Base-by-base conservation (phyloP, 139 green algal species). In the Medakamo hakoo region DNA sequence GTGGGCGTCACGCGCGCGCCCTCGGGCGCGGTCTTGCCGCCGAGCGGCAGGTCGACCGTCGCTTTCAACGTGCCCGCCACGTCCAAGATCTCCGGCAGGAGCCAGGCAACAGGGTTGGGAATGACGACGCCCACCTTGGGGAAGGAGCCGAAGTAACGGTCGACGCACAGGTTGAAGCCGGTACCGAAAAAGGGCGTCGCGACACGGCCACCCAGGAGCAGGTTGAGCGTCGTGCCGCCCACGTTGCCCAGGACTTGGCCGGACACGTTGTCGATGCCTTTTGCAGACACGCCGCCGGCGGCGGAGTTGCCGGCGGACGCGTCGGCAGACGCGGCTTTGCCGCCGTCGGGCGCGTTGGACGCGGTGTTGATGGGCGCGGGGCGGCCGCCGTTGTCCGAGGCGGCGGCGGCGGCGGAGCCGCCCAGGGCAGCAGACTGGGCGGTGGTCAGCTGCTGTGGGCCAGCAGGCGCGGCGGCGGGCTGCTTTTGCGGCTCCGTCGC, bases 141-240 rank as follows among this genome's bases (percentile, higher is more conserved):
- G 59, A 64, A 64, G 29, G 29, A 56, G 29, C 59, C 59, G 55
- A 64, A 64, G 59, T 64, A 64, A 29, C 59, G 59, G 59, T 64
- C 59, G 49, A 64, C 49, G 30, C 59, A 64, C 29, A 64, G 49
- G 30, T 64, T 64, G 59, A 57, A 64, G 18, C 59, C 59, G 29
- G 59, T 64, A n/a, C 59, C 59, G 55, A 64, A 64, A 29, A 64
- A 64, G 30, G 59, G 59, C 28, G 59, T 64, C 29, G 59, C 59
- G 21, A 64, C 49, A 24, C 30, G 29, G 14, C 55, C 59, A 28
- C 59, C 59, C 29, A 57, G 18, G 4, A 64, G 22, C 16, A 14
- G 4, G 9, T n/a, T 28, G 3, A 64, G 40, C 9, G 40, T 52
- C 9, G 40, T 52, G 40, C 40, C 40, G 9, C 40, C 40, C 9